These are phyloP conservation scores for Triadica sebifera DNA, from an alignment of 345 rosid species.

Conservation along the genomic window DNA sequence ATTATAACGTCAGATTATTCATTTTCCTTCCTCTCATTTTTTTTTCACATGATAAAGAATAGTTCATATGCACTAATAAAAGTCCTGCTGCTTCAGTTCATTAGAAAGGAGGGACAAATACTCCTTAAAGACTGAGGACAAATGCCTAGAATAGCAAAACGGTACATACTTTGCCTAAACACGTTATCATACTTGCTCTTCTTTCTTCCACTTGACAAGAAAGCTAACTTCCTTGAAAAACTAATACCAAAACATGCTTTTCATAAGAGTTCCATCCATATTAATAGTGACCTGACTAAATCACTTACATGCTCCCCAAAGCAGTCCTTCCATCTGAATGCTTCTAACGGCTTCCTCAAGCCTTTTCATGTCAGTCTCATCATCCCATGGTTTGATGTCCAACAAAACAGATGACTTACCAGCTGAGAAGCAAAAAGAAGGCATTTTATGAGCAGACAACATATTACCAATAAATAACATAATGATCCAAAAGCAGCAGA, in stretches of 20 bases:
- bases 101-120: too few relatives aligned
- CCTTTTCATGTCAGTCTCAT: slow-evolving; percentile 89
- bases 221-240: background rate
- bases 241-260: background rate
- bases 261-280: background rate
- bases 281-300: background rate
- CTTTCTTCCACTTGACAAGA: too few relatives aligned
- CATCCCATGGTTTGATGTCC: slow-evolving; percentile 90
- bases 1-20: background rate
- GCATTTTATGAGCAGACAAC: background rate
- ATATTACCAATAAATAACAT: background rate
- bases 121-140: too few relatives aligned
- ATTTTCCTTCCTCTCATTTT: too few relatives aligned
- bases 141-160: too few relatives aligned
- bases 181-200: too few relatives aligned
- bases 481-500: background rate
- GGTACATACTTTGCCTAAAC: too few relatives aligned
- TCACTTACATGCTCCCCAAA: slow-evolving; percentile 80
- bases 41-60: too few relatives aligned
- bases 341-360: slow-evolving; percentile 75
- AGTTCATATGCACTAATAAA: too few relatives aligned
- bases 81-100: too few relatives aligned
- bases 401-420: slow-evolving; percentile 79
- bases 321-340: slow-evolving; percentile 59
- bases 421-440: slow-evolving; percentile 32